Evolutionary conservation across 192 early-diverging fungal species (phyloP).

Genomic region (Pecoramyces ruminantium): DNA sequence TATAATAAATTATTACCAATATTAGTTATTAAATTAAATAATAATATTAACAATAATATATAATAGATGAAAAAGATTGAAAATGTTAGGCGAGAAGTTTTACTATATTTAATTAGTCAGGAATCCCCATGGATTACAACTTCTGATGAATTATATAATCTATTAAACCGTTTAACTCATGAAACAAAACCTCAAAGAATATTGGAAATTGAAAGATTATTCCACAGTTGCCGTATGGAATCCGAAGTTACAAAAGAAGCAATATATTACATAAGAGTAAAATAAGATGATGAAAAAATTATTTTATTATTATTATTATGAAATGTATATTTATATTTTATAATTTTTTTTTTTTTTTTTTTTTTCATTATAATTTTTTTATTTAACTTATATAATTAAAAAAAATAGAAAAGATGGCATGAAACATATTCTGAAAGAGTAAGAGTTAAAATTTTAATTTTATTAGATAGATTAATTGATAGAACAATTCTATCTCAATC

Average conservation of each 20-base stretch:
- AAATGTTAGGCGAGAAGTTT: neutral
- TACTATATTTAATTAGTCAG: neutral
- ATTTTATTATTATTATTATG: neutral
- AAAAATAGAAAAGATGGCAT: neutral
- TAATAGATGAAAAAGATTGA: neutral
- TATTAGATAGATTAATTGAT: slow-evolving; percentile 3
- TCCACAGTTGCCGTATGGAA: slow-evolving; percentile 5
- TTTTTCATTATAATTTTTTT: too few species aligned
- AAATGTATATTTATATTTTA: too few species aligned
- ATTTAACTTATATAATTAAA: too few species aligned
- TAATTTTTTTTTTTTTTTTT: too few species aligned
- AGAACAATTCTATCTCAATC: neutral
- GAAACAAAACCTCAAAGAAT: slow-evolving; percentile 3
- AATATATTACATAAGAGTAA: slow-evolving; percentile 2
- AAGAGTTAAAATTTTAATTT: slow-evolving; percentile 2
- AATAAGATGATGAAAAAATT: too few species aligned
- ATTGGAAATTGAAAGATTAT: slow-evolving; percentile 6
- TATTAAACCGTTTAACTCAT: neutral
- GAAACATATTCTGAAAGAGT: slow-evolving; percentile 4
- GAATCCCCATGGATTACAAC: slow-evolving; percentile 2
- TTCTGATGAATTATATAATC: neutral
- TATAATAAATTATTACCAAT: too few species aligned
- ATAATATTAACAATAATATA: too few species aligned
- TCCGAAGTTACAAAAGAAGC: slow-evolving; percentile 7
- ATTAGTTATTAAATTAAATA: too few species aligned